These are phyloP conservation scores for Pseudogymnoascus sp. DNA, from an alignment of 2,329 filamentous ascomycete genomes.

Conservation along the genomic window DNA sequence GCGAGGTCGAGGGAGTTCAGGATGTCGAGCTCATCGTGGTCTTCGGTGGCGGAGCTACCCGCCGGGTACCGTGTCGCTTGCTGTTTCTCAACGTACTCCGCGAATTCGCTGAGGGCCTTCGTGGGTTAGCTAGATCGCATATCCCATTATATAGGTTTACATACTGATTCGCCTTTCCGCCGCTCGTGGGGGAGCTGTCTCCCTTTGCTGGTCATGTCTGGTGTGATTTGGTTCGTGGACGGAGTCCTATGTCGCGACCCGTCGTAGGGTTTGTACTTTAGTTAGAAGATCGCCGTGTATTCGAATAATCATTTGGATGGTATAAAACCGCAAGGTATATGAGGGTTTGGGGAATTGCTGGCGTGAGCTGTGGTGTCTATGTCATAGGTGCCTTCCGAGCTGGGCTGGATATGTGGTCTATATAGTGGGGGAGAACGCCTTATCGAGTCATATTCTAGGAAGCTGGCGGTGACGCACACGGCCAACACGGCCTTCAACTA, in stretches of 20 bases:
- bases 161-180: constrained; percentile 77
- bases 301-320: constrained; percentile 11
- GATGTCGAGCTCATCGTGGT: constrained; percentile 84
- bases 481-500: neutral
- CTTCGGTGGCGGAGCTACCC: constrained; percentile 35
- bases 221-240: neutral
- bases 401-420: constrained; percentile 4
- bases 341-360: neutral
- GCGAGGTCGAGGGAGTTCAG: constrained; percentile 68
- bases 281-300: constrained; percentile 6
- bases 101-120: constrained; percentile 83
- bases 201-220: constrained; percentile 17
- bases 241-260: neutral
- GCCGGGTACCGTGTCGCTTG: constrained; percentile 62
- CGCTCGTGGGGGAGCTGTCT: constrained; percentile 68
- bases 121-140: neutral
- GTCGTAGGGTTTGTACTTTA: constrained; percentile 4
- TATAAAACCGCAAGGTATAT: neutral
- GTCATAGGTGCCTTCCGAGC: neutral
- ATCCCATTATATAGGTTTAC: constrained; percentile 20
- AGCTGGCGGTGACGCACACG: neutral
- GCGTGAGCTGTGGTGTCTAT: neutral
- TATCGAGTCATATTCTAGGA: neutral
- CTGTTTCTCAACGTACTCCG: constrained; percentile 94
- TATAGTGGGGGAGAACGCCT: constrained; percentile 5